These are phyloP conservation scores for Chlorella sp. DNA, from an alignment of 139 green algal species.

Conservation along the genomic window DNA sequence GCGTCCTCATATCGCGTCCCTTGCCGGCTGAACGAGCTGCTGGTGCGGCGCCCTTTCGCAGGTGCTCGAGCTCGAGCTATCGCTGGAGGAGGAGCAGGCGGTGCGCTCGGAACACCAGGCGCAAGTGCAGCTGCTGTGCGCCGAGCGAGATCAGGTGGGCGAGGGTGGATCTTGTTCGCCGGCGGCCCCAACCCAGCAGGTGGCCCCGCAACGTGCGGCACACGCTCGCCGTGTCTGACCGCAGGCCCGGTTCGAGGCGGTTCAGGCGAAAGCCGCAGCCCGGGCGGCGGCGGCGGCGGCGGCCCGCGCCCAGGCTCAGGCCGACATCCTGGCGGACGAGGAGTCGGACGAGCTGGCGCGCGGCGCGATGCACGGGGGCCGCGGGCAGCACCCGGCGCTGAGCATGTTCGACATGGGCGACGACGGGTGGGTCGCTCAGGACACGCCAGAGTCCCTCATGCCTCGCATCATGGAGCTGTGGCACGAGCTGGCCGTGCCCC, in stretches of 20 bases:
- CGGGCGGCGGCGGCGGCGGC: conserved; percentile 11
- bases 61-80: conserved; percentile 34
- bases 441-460: conserved; percentile 31
- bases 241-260: background rate
- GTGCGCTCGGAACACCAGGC: background rate
- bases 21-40: too few relatives aligned
- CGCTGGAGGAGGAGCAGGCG: conserved; percentile 24
- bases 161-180: too few relatives aligned
- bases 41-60: conserved; percentile 6
- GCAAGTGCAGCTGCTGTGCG: too few relatives aligned
- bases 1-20: too few relatives aligned
- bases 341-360: background rate
- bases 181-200: too few relatives aligned
- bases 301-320: conserved; percentile 2
- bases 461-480: conserved; percentile 52
- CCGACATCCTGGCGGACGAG: background rate
- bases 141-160: too few relatives aligned
- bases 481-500: conserved; percentile 52
- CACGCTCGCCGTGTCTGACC: too few relatives aligned
- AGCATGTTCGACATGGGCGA: conserved; percentile 21
- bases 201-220: too few relatives aligned
- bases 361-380: background rate
- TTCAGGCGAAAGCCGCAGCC: conserved; percentile 6
- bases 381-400: background rate
- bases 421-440: conserved; percentile 34